Conservation (phyloP, 192 early-diverging fungal species). For the Physocladia obscura region DNA sequence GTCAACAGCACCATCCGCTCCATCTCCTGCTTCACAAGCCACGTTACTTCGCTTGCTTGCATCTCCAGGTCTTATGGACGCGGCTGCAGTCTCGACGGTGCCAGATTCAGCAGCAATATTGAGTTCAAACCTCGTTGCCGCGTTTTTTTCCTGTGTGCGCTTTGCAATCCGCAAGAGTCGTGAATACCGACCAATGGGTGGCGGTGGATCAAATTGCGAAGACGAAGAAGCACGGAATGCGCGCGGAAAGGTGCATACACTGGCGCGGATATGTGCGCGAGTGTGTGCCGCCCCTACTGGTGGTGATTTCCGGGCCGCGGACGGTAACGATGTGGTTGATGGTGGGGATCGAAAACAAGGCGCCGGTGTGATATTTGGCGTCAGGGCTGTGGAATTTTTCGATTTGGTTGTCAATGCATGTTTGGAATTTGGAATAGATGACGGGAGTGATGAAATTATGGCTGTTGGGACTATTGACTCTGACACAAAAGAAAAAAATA, state of each 20-base stretch:
- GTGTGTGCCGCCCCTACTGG: not conserved
- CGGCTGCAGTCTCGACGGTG: not conserved
- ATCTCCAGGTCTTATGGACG: not conserved
- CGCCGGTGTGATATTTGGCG: not conserved
- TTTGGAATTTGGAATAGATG: not conserved
- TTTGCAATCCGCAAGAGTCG: not conserved
- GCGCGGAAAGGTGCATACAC: not conserved
- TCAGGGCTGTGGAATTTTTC: not conserved
- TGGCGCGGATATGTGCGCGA: not conserved
- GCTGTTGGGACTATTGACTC: too few relatives aligned
- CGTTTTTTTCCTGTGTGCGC: not conserved
- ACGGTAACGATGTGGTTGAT: not conserved
- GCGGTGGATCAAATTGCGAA: not conserved
- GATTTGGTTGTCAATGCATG: not conserved
- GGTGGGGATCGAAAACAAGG: not conserved
- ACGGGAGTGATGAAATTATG: not conserved
- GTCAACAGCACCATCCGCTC: not conserved
- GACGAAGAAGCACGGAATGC: not conserved
- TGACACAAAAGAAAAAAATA: too few relatives aligned
- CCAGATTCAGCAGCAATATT: not conserved
- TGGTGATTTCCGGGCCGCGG: not conserved
- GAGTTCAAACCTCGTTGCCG: not conserved
- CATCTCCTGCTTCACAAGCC: not conserved
- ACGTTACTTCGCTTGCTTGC: not conserved
- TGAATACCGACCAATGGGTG: not conserved